Percentiles rank a stretch among this genome's conserved stretches.
Conservation (phyloP, 1,139 yeast genomes). For the Candida sanyaensis region DNA sequence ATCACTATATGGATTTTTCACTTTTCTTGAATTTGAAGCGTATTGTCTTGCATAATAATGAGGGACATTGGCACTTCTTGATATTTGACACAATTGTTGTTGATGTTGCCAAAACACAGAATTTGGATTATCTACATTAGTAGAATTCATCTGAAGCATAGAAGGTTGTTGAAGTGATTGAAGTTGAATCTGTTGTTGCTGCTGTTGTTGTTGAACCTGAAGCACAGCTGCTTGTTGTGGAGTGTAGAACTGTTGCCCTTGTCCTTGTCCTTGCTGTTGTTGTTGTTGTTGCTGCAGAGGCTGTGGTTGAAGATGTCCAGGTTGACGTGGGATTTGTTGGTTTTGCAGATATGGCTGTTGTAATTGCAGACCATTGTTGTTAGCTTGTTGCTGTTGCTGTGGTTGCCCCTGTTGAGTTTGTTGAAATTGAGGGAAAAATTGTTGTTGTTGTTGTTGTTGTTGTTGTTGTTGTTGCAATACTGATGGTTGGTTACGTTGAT, state of each 20-base stretch:
- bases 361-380: constrained; percentile 24
- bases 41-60: constrained; percentile 93
- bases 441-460: constrained; percentile 18
- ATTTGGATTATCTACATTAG: constrained; percentile 48
- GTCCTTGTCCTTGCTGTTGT: no score
- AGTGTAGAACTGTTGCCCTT: constrained; percentile 21
- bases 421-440: constrained; percentile 25
- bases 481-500: constrained; percentile 31
- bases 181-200: constrained; percentile 17
- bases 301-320: constrained; percentile 24
- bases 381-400: constrained; percentile 21
- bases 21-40: constrained; percentile 73
- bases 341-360: constrained; percentile 28
- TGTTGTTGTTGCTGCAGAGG: constrained; percentile 25
- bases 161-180: constrained; percentile 21
- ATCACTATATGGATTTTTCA: constrained; percentile 47
- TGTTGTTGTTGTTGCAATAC: constrained; percentile 19
- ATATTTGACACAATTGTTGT: constrained; percentile 72
- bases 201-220: constrained; percentile 18
- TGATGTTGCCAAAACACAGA: constrained; percentile 88
- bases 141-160: constrained; percentile 28
- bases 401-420: constrained; percentile 22
- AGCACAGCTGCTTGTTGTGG: constrained; percentile 19
- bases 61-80: constrained; percentile 72
- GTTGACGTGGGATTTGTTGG: constrained; percentile 25